These are phyloP conservation scores for Geopyxis carbonaria DNA, from an alignment of 495 filamentous ascomycete genomes.

Conservation along the genomic window DNA sequence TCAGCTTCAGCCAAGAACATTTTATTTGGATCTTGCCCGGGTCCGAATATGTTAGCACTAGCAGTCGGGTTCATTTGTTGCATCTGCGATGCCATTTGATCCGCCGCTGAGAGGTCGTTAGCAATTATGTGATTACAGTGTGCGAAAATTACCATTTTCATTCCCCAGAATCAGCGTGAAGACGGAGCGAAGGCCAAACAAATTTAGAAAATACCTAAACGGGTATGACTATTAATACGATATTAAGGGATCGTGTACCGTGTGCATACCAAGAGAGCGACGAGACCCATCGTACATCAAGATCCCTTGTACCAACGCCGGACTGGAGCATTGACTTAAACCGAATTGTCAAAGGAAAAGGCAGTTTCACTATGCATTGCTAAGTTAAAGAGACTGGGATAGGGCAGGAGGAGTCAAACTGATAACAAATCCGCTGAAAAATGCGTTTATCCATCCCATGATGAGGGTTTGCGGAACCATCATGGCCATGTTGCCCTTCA, in stretches of 20 bases:
- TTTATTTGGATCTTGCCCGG: slow-evolving; percentile 90
- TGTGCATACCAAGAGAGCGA: slow-evolving; percentile 60
- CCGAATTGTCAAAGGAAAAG: slow-evolving; percentile 90
- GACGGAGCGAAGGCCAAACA: slow-evolving; percentile 92
- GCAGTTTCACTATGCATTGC: slow-evolving; percentile 63
- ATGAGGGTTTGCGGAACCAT: slow-evolving; percentile 97
- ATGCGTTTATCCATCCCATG: slow-evolving; percentile 99
- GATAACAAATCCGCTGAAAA: slow-evolving; percentile 94
- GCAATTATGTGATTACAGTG: slow-evolving; percentile 1
- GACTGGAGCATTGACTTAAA: slow-evolving; percentile 99
- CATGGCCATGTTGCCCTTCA: slow-evolving; percentile 99
- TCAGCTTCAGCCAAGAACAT: slow-evolving; percentile 79
- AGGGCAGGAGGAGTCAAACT: slow-evolving; percentile 37
- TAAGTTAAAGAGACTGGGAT: not conserved
- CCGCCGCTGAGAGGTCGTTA: slow-evolving; percentile 49
- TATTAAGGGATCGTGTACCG: not conserved
- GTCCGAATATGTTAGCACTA: slow-evolving; percentile 62
- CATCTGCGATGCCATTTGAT: slow-evolving; percentile 91
- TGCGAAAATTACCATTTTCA: slow-evolving; percentile 59
- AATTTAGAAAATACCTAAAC: slow-evolving; percentile 65
- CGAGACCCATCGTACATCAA: slow-evolving; percentile 96
- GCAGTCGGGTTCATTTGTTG: slow-evolving; percentile 53
- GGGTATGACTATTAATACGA: slow-evolving; percentile 1
- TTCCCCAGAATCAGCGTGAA: slow-evolving; percentile 93
- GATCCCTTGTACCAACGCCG: slow-evolving; percentile 82